Evolutionary conservation across 108 stramenopile genomes (phyloP), one percentile per base, ranked within the genome.

Genomic region (Phaeodactylum tricornutum): DNA sequence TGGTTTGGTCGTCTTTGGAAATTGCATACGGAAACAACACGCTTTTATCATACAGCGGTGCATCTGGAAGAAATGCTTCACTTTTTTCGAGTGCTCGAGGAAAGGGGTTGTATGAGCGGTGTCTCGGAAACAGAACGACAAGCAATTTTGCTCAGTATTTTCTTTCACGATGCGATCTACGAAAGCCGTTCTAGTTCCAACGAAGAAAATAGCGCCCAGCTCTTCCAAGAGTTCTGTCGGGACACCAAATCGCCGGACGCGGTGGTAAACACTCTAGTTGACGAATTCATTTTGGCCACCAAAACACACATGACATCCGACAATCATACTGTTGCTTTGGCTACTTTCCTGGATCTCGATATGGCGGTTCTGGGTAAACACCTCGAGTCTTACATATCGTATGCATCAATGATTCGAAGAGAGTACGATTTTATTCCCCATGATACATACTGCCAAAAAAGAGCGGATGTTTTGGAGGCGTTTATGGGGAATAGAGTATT

Each of bases 101-200:
- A n/a, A n/a, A n/a, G n/a, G n/a, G n/a, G n/a, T n/a, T n/a, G n/a
- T n/a, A 5, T 61, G 28, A 41, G 52, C 7, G 12, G 34, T 5
- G 9, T 9, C 1, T 7, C 25, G 26, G 53, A 36, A 28, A 39
- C 11, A 0, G 25, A 50, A 16, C 32, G 21, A 1, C 8, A 12
- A 22, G 24, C 1, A 2, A 27, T 72, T 17, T 53, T 62, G 1
- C 46, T 77, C 25, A 66, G 84, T 11, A 79, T 71, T 17, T 85
- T 90, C 47, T 90, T 90, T 59, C 87, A 90, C 60, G 87, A 90
- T 70, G 78, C 67, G 7, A 67, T 90, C 29, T 90, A 90, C 66
- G 61, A 90, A 64, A 63, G 79, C 15, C 71, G 57, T 42, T 81
- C 79, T 27, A 41, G 65, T 16, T 69, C 60, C 4, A 85, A 90